phyloP scores from a whole-genome alignment of 1,284 basidiomycete species.

The Cerrena zonata region DNA sequence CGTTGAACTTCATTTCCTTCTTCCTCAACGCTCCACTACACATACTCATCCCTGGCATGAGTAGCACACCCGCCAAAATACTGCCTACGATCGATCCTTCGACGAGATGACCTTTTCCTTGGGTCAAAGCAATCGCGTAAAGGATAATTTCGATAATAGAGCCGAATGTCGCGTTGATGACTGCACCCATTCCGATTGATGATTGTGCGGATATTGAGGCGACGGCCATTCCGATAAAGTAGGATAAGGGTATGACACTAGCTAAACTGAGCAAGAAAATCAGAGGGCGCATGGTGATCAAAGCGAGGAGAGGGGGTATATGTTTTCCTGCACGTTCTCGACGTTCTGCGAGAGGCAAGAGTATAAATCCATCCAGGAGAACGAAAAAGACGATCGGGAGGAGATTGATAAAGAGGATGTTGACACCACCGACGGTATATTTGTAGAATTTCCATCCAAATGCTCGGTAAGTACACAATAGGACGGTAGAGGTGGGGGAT shows the following conservation, averaged over 20 bases:
- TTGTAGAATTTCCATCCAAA: slow-evolving; percentile 94
- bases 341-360: slow-evolving; percentile 68
- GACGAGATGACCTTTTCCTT: slow-evolving; percentile 88
- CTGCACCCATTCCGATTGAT: slow-evolving; percentile 98
- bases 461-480: slow-evolving; percentile 93
- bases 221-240: slow-evolving; percentile 99
- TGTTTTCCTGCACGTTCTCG: slow-evolving; percentile 47
- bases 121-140: slow-evolving; percentile 83
- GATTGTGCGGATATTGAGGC: slow-evolving; percentile 97
- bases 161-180: slow-evolving; percentile 99
- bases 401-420: slow-evolving; percentile 97
- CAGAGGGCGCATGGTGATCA: slow-evolving; percentile 71
- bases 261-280: slow-evolving; percentile 85
- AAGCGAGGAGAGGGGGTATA: slow-evolving; percentile 60
- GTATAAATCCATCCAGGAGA: slow-evolving; percentile 86
- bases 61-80: slow-evolving; percentile 87
- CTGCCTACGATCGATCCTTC: slow-evolving; percentile 96
- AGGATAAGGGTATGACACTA: slow-evolving; percentile 93
- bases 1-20: slow-evolving; percentile 98
- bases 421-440: slow-evolving; percentile 97
- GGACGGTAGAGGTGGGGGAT: slow-evolving; percentile 72
- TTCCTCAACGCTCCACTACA: slow-evolving; percentile 84
- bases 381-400: slow-evolving; percentile 91
- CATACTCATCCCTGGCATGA: slow-evolving; percentile 98
- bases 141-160: slow-evolving; percentile 96